phyloP scores from a whole-genome alignment of 139 green algal genomes.

The Chlorella sp. region DNA sequence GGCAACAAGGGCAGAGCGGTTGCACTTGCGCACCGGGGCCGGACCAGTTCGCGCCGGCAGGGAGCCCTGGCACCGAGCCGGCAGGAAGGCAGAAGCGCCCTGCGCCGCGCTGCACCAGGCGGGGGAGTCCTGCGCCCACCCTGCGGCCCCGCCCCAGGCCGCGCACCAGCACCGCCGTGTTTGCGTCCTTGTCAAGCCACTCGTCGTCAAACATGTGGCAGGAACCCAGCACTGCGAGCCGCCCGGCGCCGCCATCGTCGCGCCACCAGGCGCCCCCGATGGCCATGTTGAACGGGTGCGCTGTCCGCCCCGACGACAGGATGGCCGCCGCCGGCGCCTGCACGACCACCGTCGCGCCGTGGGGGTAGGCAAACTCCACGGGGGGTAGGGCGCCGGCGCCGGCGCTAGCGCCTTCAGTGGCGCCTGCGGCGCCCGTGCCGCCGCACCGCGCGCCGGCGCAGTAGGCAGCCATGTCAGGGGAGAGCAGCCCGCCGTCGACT shows the following conservation, averaged over 20 bases:
- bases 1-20: no score
- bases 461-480: slow-evolving; percentile 60
- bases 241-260: slow-evolving; percentile 44
- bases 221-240: slow-evolving; percentile 72
- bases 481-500: slow-evolving; percentile 82
- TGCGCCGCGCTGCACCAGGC: no score
- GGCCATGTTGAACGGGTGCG: slow-evolving; percentile 77
- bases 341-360: slow-evolving; percentile 74
- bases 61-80: no score
- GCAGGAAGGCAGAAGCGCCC: no score
- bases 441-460: background rate
- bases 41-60: no score
- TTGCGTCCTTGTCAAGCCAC: slow-evolving; percentile 90
- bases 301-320: slow-evolving; percentile 75
- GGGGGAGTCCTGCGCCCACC: no score
- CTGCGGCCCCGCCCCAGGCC: no score
- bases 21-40: no score
- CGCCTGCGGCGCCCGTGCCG: background rate
- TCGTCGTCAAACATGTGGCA: slow-evolving; percentile 78
- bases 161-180: slow-evolving; percentile 54
- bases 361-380: slow-evolving; percentile 70
- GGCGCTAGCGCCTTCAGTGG: background rate
- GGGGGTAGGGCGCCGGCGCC: background rate
- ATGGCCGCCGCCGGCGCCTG: slow-evolving; percentile 73
- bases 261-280: slow-evolving; percentile 64